Base-by-base conservation (phyloP, 2,329 filamentous ascomycete species). In the Talaromyces sp. region DNA sequence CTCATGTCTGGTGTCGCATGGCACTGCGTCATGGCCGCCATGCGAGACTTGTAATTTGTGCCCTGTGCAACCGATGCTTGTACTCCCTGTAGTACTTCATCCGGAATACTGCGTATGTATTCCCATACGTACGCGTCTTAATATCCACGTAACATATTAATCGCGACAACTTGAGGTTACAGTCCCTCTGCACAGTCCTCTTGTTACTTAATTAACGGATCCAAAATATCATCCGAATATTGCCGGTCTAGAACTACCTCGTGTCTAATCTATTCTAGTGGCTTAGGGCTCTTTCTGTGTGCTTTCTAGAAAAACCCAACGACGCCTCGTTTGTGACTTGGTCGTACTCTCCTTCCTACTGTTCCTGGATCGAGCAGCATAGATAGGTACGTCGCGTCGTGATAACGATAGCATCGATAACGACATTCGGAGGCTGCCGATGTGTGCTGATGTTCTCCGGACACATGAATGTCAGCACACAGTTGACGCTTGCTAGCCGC, bases 21-120 rank as follows among this genome's bases (percentile, higher is more conserved):
- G 51, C 51, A 22, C n/a, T 54, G 51, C 29, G 47, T 51, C 47
- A 51, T 51, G 47, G 47, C 47, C 22, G 49, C 49, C 53, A 56
- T 56, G 53, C 53, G 53, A 56, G 10, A 25, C n/a, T 56, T 25
- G 11, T 15, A 31, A n/a, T 15, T n/a, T 31, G 51, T 54, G 51
- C 51, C 2, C 29, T 15, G 51, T 56, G 53, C 29, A 56, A 34
- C 29, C 1, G 29, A 31, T 31, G 27, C 49, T 53, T 31, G 27
- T 51, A n/a, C 19, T 49, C 22, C 19, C 34, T 36, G 34, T n/a
- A n/a, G n/a, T n/a, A n/a, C n/a, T n/a, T n/a, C 5, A 15, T 40
- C n/a, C 1, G 40, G n/a, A n/a, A n/a, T 45, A 45, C 34, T 40
- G 7, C 38, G 15, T 53, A 29, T 22, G 34, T 36, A 13, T 36